Evolutionary conservation across 352 stramenopile species (phyloP), one percentile per base, ranked within the genome.

Genomic region (Pythium chondricola): DNA sequence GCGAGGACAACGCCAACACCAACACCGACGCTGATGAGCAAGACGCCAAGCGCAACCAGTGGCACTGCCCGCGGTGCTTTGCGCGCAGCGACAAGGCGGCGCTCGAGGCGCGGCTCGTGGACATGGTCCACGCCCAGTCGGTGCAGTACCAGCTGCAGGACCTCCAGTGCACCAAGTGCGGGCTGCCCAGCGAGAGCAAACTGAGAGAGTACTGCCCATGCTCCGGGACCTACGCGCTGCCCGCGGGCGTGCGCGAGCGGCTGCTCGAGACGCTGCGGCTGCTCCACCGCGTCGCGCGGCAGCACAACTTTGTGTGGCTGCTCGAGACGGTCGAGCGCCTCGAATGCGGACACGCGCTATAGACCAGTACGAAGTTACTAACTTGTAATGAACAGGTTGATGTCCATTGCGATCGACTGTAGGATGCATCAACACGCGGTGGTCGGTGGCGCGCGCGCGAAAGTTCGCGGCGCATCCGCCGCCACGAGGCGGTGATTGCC

Each of bases 131-230:
- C 31, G 69, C 73, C 27, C 73, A 85, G 46, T 89, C 87, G 14
- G 69, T 97, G 31, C 83, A 90, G 30, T 98, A 97, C 57, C 92
- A 98, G 60, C 66, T 98, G 22, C 93, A 98, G 60, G 86, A 96
- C 49, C 41, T 95, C 18, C 73, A 82, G 33, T 96, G 86, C 63
- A 30, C 45, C 33, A 95, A 94, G 50, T 96, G 85, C 44, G 56
- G 56, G 8, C 63, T 93, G 6, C 79, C 86, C 6, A 71, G 67
- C 24, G 80, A 89, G 50, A 59, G 85, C 63, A 85, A 85, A 47
- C 76, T 96, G 66, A 67, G 66, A 8, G 61, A 81, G 40, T 88
- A 92, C 45, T 96, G 85, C 52, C 49, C 63, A 4, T 96, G 85
- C 52, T 89, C 83, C 7, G 85, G 85, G 24, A 74, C 71, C 14